Evolutionary conservation across 1,284 basidiomycete species (phyloP).

Genomic region (Omphalotus olearius): DNA sequence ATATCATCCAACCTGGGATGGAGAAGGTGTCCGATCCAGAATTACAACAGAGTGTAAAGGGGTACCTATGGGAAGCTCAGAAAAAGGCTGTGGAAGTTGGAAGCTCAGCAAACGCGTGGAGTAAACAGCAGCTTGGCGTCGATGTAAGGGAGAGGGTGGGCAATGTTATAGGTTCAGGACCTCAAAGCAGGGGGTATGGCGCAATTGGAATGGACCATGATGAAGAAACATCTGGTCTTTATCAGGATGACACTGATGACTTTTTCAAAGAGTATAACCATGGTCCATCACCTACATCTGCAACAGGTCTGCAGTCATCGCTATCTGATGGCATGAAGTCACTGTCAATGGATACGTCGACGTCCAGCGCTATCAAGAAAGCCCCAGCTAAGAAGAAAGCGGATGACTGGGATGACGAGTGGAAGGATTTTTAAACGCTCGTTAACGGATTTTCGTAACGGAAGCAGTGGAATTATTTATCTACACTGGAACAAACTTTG

Average conservation of each 20-base stretch:
- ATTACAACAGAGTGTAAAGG: constrained; percentile 67
- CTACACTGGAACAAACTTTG: no score
- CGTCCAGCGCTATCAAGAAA: constrained; percentile 16
- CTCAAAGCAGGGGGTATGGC: constrained; percentile 52
- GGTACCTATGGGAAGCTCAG: constrained; percentile 67
- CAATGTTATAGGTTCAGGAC: constrained; percentile 48
- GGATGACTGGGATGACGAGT: constrained; percentile 67
- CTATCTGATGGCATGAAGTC: constrained; percentile 12
- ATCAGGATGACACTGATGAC: constrained; percentile 47
- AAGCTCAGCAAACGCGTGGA: constrained; percentile 66
- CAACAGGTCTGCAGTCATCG: constrained; percentile 16
- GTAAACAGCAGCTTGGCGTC: constrained; percentile 68
- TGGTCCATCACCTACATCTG: constrained; percentile 24
- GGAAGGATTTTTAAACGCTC: constrained; percentile 65
- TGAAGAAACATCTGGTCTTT: constrained; percentile 51
- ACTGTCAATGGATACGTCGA: no score
- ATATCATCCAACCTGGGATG: constrained; percentile 78
- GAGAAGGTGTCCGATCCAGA: constrained; percentile 73
- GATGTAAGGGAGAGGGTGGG: constrained; percentile 73
- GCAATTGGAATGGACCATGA: constrained; percentile 43
- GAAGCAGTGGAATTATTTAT: no score
- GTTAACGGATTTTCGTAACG: neutral
- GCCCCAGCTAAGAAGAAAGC: constrained; percentile 18
- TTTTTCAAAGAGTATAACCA: constrained; percentile 47
- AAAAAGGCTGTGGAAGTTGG: constrained; percentile 56